These are phyloP conservation scores for Podospora didyma DNA, from an alignment of 495 filamentous ascomycete species.

Conservation along the genomic window DNA sequence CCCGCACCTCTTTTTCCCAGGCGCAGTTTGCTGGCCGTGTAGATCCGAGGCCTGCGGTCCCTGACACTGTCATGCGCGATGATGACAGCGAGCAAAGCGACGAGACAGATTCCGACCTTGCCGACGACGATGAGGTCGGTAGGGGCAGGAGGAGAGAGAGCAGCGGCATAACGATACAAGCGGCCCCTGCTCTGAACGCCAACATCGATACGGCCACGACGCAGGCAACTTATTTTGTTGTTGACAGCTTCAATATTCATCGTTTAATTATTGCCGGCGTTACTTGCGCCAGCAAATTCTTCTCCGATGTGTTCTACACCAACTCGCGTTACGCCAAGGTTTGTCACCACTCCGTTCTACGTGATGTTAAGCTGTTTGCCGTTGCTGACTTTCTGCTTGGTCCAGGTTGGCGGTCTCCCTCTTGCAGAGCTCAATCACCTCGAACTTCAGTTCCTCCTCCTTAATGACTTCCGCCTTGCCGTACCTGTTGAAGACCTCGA, in stretches of 20 bases:
- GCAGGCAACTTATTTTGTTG: constrained; percentile 74
- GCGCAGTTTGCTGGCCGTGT: neutral
- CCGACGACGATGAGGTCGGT: constrained; percentile 35
- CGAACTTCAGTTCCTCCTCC: constrained; percentile 90
- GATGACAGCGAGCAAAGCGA: constrained; percentile 27
- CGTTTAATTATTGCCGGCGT: constrained; percentile 95
- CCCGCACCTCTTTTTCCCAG: constrained; percentile 14
- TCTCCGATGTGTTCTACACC: constrained; percentile 98
- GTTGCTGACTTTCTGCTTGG: neutral
- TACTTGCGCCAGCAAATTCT: constrained; percentile 99
- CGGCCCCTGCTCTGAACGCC: constrained; percentile 4
- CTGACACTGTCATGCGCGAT: constrained; percentile 35
- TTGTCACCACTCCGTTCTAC: neutral
- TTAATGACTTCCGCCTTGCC: constrained; percentile 96
- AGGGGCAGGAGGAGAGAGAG: constrained; percentile 12
- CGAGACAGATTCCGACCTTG: constrained; percentile 38
- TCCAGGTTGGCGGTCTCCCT: constrained; percentile 91
- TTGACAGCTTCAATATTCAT: constrained; percentile 99
- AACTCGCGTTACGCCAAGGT: constrained; percentile 99
- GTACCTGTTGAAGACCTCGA: constrained; percentile 94
- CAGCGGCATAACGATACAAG: constrained; percentile 8
- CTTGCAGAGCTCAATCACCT: constrained; percentile 95
- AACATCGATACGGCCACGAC: constrained; percentile 17
- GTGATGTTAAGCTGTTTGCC: too few relatives aligned
- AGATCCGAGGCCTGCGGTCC: constrained; percentile 1